phyloP scores from a whole-genome alignment of 805 yeast species.

The Saturnispora sekii region DNA sequence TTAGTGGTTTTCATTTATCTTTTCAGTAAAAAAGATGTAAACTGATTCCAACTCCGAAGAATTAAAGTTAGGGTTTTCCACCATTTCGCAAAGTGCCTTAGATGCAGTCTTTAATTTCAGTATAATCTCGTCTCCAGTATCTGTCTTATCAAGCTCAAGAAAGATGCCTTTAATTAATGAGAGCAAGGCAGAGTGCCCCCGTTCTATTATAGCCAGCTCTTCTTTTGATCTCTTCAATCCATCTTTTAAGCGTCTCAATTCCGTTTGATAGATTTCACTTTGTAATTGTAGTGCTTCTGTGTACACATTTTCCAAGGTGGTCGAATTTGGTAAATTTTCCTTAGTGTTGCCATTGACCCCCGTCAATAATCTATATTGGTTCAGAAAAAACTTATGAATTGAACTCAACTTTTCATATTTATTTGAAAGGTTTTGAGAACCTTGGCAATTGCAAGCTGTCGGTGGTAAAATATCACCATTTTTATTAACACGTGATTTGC shows the following conservation, averaged over 20 bases:
- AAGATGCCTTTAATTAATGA: conserved; percentile 5
- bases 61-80: not conserved
- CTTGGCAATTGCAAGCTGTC: too few species aligned
- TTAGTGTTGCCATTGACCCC: too few species aligned
- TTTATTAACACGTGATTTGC: too few species aligned
- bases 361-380: too few species aligned
- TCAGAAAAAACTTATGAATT: too few species aligned
- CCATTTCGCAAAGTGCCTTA: not conserved
- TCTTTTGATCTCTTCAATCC: not conserved
- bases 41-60: not conserved
- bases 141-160: conserved; percentile 4
- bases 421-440: too few species aligned
- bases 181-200: not conserved
- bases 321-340: too few species aligned
- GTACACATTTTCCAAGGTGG: not conserved
- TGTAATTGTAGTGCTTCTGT: not conserved
- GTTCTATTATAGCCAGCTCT: not conserved
- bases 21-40: conserved; percentile 5
- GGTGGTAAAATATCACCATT: too few species aligned
- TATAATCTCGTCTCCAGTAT: not conserved
- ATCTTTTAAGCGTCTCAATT: not conserved
- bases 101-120: not conserved
- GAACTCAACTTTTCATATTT: too few species aligned
- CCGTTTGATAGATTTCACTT: not conserved
- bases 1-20: not conserved